A percentile compares a stretch with the other conserved stretches of the same genome.
These are phyloP conservation scores for Acanthamoeba healyi DNA, from an alignment of 208 protist species.

Conservation along the genomic window DNA sequence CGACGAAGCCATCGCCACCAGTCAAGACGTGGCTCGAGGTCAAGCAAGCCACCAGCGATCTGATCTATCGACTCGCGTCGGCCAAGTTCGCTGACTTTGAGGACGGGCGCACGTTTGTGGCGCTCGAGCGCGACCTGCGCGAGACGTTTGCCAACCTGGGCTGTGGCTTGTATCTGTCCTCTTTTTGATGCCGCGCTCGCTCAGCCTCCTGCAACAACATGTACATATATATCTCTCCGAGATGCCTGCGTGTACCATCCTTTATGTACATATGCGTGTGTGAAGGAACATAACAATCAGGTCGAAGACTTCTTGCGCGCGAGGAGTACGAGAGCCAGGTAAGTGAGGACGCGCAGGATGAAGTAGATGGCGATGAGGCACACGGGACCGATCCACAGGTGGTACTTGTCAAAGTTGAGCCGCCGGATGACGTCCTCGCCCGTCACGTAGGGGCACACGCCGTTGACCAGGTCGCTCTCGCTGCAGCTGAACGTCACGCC, in stretches of 20 bases:
- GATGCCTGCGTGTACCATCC: too few species aligned
- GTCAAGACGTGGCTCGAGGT: background rate
- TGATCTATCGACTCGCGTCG: background rate
- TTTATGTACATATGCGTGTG: too few species aligned
- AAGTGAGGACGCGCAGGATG: slow-evolving; percentile 56
- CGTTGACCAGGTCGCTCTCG: background rate
- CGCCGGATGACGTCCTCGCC: slow-evolving; percentile 16
- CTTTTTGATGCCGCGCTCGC: too few species aligned
- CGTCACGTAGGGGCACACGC: slow-evolving; percentile 22
- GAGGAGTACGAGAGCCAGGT: slow-evolving; percentile 11
- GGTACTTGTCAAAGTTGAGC: slow-evolving; percentile 34
- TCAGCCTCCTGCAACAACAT: too few species aligned
- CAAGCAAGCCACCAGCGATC: background rate
- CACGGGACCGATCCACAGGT: slow-evolving; percentile 53
- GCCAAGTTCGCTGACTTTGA: background rate
- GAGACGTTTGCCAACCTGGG: background rate
- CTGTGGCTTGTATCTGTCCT: background rate
- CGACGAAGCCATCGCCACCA: too few species aligned
- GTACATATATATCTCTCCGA: too few species aligned
- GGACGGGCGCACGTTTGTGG: background rate
- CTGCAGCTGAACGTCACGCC: slow-evolving; percentile 54
- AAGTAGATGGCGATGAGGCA: slow-evolving; percentile 19
- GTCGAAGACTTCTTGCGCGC: slow-evolving; percentile 31
- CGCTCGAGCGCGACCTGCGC: background rate
- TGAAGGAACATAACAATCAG: too few species aligned